Evolutionary conservation across 2,329 filamentous ascomycete genomes (phyloP), one percentile per base, ranked within the genome.

Genomic region (Pseudogymnoascus sp.): DNA sequence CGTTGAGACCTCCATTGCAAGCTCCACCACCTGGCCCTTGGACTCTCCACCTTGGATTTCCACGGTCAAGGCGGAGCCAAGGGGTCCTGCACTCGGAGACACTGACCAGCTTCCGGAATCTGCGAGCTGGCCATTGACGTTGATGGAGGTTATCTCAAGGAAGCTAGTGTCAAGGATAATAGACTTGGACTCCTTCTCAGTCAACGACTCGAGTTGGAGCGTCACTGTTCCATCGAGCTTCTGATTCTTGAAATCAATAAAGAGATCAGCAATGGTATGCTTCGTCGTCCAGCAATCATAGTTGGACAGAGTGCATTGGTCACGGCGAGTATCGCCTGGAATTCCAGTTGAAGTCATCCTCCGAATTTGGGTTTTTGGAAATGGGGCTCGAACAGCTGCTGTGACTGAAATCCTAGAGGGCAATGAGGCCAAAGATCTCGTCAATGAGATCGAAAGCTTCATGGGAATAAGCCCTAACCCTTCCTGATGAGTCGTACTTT

Each of bases 281-380:
- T 83, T 87, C 17, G 91, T 96, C 65, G 85, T 81, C 87, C 91
- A 97, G 63, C 88, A 87, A 75, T 90, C 87, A 77, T 97, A 97
- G 79, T 97, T 97, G 73, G 90, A 89, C 64, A 95, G 78, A 26
- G 95, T 97, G 75, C 92, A 96, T 62, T 92, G 92, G 77, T 97
- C 93, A 72, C 90, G 85, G 19, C 35, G 60, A 33, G 4, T 59
- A 10, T n/a, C 9, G 60, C 37, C 13, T 7, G 40, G 4, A 10
- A 4, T 56, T 35, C 33, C 29, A 60, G 38, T 19, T 17, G 59
- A 40, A 40, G 21, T 35, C 59, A 60, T 60, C 2, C 1, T 40
- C 19, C 59, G 15, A 35, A 56, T 33, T 56, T 60, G 38, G 33
- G 35, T n/a, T 17, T 60, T 60, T 60, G 15, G 35, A 60, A 60